These are phyloP conservation scores for Hydnum rufescens DNA, from an alignment of 768 basidiomycete genomes.

Conservation along the genomic window DNA sequence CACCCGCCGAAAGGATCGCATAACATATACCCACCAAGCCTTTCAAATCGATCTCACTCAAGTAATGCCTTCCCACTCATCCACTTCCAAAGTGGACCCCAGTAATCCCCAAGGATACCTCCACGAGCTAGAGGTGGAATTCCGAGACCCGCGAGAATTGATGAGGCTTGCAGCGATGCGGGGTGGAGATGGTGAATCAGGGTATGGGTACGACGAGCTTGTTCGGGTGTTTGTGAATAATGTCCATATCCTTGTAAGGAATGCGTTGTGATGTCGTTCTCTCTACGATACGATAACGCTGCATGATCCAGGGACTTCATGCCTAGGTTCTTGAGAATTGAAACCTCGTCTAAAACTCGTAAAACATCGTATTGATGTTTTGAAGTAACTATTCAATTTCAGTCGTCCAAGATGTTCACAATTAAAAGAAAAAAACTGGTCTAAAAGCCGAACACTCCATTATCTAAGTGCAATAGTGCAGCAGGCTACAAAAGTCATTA, in stretches of 20 bases:
- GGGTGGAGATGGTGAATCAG: slow-evolving; percentile 32
- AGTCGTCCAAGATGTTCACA: too few species aligned
- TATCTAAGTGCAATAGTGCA: too few species aligned
- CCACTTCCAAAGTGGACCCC: not conserved
- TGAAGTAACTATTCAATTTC: too few species aligned
- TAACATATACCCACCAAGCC: slow-evolving; percentile 87
- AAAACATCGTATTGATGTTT: too few species aligned
- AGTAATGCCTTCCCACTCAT: slow-evolving; percentile 35
- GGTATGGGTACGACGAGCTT: slow-evolving; percentile 67
- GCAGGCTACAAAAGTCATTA: too few species aligned
- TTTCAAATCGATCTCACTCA: slow-evolving; percentile 88
- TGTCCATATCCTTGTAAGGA: slow-evolving; percentile 70
- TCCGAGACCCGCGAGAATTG: slow-evolving; percentile 46
- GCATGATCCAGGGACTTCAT: too few species aligned
- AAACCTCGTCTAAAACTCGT: too few species aligned
- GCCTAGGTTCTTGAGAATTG: too few species aligned
- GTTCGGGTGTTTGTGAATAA: slow-evolving; percentile 88
- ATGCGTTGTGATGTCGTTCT: slow-evolving; percentile 22
- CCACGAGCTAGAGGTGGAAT: slow-evolving; percentile 84
- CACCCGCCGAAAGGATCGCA: slow-evolving; percentile 66
- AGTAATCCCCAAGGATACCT: slow-evolving; percentile 27
- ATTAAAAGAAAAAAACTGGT: too few species aligned
- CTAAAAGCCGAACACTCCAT: too few species aligned
- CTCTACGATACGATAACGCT: too few species aligned
- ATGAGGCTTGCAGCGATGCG: slow-evolving; percentile 46